phyloP scores from a whole-genome alignment of 2,329 filamentous ascomycete genomes.

The Dryadomyces sulphureus region DNA sequence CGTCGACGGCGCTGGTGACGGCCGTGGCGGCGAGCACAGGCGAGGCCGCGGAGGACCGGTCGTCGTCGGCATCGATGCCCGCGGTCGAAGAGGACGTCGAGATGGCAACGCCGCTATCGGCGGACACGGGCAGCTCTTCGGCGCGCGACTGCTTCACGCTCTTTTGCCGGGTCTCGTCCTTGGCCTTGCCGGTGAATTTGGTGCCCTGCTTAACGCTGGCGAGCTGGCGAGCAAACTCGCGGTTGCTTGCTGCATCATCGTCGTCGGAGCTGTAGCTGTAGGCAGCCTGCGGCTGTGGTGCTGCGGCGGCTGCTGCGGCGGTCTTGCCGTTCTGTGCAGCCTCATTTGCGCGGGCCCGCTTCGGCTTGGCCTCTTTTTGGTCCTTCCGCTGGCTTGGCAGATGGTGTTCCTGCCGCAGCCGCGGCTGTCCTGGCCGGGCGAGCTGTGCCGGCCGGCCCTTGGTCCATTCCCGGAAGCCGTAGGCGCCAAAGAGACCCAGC shows the following conservation, averaged over 20 bases:
- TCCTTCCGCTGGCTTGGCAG: conserved; percentile 20
- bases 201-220: conserved; percentile 56
- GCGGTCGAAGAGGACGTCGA: conserved; percentile 55
- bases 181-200: conserved; percentile 37
- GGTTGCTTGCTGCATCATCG: conserved; percentile 36
- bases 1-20: conserved; percentile 57
- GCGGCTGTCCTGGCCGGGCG: conserved; percentile 12
- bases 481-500: conserved; percentile 12
- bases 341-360: conserved; percentile 24
- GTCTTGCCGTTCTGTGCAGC: conserved; percentile 21
- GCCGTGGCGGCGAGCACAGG: conserved; percentile 43
- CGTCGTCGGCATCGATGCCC: conserved; percentile 67
- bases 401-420: conserved; percentile 17
- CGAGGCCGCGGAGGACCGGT: conserved; percentile 56
- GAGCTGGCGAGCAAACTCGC: conserved; percentile 64
- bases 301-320: conserved; percentile 1
- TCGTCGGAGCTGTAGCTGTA: conserved; percentile 35
- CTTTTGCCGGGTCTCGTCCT: conserved; percentile 50
- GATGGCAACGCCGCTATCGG: conserved; percentile 26
- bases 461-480: conserved; percentile 13
- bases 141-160: conserved; percentile 56
- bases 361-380: conserved; percentile 16
- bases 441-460: conserved; percentile 12
- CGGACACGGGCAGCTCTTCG: conserved; percentile 26
- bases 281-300: conserved; percentile 10